Conservation (phyloP, 2,329 filamentous ascomycete species). For the Hawksworthiomyces lignivorus region DNA sequence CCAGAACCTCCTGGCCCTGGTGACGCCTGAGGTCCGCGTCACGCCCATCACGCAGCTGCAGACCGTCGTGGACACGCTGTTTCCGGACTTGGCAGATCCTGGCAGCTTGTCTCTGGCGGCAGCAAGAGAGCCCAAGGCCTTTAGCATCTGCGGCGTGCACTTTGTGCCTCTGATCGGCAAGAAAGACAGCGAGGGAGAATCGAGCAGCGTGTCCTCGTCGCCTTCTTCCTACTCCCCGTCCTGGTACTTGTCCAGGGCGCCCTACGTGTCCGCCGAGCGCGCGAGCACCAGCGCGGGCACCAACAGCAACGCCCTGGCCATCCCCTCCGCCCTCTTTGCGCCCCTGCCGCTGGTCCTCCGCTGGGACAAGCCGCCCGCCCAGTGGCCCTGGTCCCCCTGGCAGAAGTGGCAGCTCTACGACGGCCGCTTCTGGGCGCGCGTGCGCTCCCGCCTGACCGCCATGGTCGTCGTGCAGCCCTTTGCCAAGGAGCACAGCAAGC, state of each 20-base stretch:
- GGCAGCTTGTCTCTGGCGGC: neutral
- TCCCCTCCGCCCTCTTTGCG: slow-evolving; percentile 23
- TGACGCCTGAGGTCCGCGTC: slow-evolving; percentile 40
- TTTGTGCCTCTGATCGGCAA: slow-evolving; percentile 31
- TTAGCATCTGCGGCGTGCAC: slow-evolving; percentile 40
- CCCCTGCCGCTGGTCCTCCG: slow-evolving; percentile 8
- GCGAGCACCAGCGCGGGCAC: slow-evolving; percentile 28
- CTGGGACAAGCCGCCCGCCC: slow-evolving; percentile 2
- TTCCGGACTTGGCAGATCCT: slow-evolving; percentile 34
- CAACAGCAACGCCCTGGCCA: too few species aligned
- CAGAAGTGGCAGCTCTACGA: slow-evolving; percentile 42
- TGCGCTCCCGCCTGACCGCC: slow-evolving; percentile 35
- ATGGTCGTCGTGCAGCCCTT: slow-evolving; percentile 40
- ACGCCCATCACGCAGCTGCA: slow-evolving; percentile 37
- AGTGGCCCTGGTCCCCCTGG: slow-evolving; percentile 24
- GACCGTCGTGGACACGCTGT: slow-evolving; percentile 38
- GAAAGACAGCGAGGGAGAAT: too few species aligned
- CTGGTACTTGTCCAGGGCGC: slow-evolving; percentile 13
- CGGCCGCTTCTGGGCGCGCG: slow-evolving; percentile 53
- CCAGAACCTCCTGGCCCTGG: slow-evolving; percentile 40
- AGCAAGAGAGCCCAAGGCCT: slow-evolving; percentile 20
- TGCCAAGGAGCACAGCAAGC: slow-evolving; percentile 33
- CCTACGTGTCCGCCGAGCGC: slow-evolving; percentile 24
- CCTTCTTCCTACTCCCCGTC: slow-evolving; percentile 33
- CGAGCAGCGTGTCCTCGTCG: too few species aligned